Evolutionary conservation across 2,329 filamentous ascomycete species (phyloP), one percentile per base, ranked within the genome.

Genomic region (Pezicula carpinea): DNA sequence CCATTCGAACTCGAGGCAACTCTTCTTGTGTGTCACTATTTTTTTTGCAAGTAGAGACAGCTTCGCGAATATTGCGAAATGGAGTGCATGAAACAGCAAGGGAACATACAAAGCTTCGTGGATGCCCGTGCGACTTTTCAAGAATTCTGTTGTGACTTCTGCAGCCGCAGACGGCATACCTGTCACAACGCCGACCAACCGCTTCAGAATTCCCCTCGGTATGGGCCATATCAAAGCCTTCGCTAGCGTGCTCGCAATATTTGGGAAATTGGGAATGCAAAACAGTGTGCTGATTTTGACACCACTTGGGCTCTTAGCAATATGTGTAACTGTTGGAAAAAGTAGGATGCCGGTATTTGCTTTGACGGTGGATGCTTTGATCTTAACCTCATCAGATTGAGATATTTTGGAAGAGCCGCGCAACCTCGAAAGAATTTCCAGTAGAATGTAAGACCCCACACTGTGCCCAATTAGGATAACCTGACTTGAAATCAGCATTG

Each of bases 311-410:
- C 82, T 87, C 47, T 69, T 65, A 8, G 80, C 79, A 52, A 91
- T 82, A 65, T 89, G 78, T n/a, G 82, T 75, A 32, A 91, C 75
- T 1, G 87, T 89, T 1, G 87, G 85, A 61, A 89, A 89, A 15
- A 91, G 72, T 47, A 90, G 70, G 35, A 89, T 71, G 1, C 76
- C 85, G 22, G 73, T 68, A 31, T 61, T 63, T 18, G 62, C 53
- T 5, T 51, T 53, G 15, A 52, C 11, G 1, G 39, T 33, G 0
- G 52, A 52, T 11, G 26, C 26, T 29, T 29, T 29, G 8, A 29
- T 29, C 4, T 13, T 29, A 11, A 29, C 26, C 26, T 29, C 26
- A 29, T 29, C 26, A 29, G 26, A 29, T 29, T 11, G 8, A 29
- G 26, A 11, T 5, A 10, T 6, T 15, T 26, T 10, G 1, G 43